These are phyloP conservation scores for Halocafeteria seosinensis DNA, from an alignment of 108 stramenopile genomes.

Conservation along the genomic window DNA sequence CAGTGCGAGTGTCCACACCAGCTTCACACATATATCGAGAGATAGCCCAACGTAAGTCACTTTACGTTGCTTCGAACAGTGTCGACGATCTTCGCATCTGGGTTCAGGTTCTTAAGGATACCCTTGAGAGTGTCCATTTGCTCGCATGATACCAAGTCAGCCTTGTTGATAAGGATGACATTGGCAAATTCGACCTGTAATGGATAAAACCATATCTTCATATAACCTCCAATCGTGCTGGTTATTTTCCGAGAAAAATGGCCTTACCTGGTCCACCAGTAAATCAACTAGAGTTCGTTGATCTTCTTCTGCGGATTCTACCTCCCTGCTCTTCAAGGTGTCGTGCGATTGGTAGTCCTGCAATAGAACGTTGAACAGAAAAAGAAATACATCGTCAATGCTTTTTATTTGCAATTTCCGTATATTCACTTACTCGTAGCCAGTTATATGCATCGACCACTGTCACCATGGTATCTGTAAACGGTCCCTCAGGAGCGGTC, in stretches of 20 bases:
- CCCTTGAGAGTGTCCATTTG: constrained; percentile 16
- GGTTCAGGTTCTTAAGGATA: constrained; percentile 45
- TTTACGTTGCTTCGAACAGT: constrained; percentile 20
- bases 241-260: too few species aligned
- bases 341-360: constrained; percentile 35
- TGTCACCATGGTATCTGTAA: constrained; percentile 64
- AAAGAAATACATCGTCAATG: too few species aligned
- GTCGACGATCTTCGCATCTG: constrained; percentile 38
- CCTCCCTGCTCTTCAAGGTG: constrained; percentile 33
- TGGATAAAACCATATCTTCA: too few species aligned
- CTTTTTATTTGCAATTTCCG: too few species aligned
- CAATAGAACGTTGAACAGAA: too few species aligned
- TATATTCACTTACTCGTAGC: too few species aligned
- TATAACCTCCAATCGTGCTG: too few species aligned
- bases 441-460: constrained; percentile 51
- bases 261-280: constrained; percentile 56
- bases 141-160: constrained; percentile 27
- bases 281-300: constrained; percentile 49
- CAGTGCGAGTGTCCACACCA: too few species aligned
- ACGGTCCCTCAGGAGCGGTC: too few species aligned
- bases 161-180: constrained; percentile 59
- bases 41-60: too few species aligned
- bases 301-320: constrained; percentile 46
- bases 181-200: constrained; percentile 68
- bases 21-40: too few species aligned